Evolutionary conservation across 768 basidiomycete species (phyloP), one percentile per base, ranked within the genome.

Genomic region (Leccinum uliginosum): DNA sequence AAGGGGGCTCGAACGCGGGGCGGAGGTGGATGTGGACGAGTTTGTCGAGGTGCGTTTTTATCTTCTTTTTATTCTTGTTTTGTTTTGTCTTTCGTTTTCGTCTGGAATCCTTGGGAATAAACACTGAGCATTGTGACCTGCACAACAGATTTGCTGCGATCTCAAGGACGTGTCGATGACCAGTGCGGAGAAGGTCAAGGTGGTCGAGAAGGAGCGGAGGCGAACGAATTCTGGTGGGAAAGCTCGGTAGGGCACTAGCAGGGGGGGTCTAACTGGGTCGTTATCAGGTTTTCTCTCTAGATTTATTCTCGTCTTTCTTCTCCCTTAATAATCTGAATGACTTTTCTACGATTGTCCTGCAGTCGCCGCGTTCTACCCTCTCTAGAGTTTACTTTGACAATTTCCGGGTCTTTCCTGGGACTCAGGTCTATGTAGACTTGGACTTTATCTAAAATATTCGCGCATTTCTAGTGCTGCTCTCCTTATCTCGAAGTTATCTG

Each of bases 11-110:
- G 73, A 75, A 50, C 71, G 72, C 21, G 76, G 78, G 63, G 71
- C 72, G 27, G 79, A 80, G 26, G 73, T 97, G 48, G 83, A 86
- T 59, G 84, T 92, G 64, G 89, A 95, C 61, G 90, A 91, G 67
- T 95, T 95, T 70, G 77, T 94, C 50, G 92, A 95, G 83, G 91
- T 91, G 61, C 14, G 84, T 73, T 56, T 29, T 19, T 4, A 38
- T 38, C 9, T n/a, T 19, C 10, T 11, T 38, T 38, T 38, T 15
- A 34, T 34, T 15, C 1, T 34, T 15, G 14, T 34, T n/a, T 38
- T n/a, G 4, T 47, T 11, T 10, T 19, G 23, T 30, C n/a, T 26
- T 9, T 10, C 11, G 8, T 45, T 45, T 45, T 4, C 21, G 21
- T 21, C 44, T 21, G 24, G 24, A 26, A 26, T 21, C 21, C 21